Evolutionary conservation across 1,139 yeast species (phyloP).

Genomic region (Yamadazyma triangularis): DNA sequence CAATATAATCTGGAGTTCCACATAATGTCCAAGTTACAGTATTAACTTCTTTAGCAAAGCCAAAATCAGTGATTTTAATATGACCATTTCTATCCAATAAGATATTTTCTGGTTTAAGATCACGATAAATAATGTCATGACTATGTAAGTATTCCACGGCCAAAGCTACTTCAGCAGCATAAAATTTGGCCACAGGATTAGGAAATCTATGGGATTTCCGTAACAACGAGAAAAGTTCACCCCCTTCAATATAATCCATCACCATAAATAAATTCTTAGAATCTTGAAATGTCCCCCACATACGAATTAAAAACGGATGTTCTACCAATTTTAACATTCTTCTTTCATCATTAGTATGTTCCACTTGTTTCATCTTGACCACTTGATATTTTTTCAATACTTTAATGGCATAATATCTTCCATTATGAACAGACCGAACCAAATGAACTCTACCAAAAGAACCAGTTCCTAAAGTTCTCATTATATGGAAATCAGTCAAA

Average conservation of each 20-base stretch:
- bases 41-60: constrained; percentile 91
- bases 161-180: constrained; percentile 91
- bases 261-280: constrained; percentile 85
- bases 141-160: constrained; percentile 90
- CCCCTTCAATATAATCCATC: constrained; percentile 97
- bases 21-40: constrained; percentile 94
- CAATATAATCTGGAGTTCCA: constrained; percentile 97
- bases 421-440: constrained; percentile 87
- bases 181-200: constrained; percentile 93
- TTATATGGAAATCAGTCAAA: constrained; percentile 78
- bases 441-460: constrained; percentile 95
- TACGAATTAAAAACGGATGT: constrained; percentile 87
- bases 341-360: constrained; percentile 94
- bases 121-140: constrained; percentile 89
- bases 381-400: constrained; percentile 85
- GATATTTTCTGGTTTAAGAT: constrained; percentile 93
- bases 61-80: constrained; percentile 90
- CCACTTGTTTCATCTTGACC: constrained; percentile 93
- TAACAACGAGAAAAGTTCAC: constrained; percentile 82
- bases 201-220: constrained; percentile 93
- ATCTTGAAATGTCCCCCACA: constrained; percentile 99
- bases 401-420: constrained; percentile 88
- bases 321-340: constrained; percentile 87
- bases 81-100: constrained; percentile 90
- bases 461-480: constrained; percentile 94